A percentile compares a stretch with the other conserved stretches of the same genome.
Evolutionary conservation across 2,329 filamentous ascomycete genomes (phyloP).

Genomic region (Exophiala mesophila): DNA sequence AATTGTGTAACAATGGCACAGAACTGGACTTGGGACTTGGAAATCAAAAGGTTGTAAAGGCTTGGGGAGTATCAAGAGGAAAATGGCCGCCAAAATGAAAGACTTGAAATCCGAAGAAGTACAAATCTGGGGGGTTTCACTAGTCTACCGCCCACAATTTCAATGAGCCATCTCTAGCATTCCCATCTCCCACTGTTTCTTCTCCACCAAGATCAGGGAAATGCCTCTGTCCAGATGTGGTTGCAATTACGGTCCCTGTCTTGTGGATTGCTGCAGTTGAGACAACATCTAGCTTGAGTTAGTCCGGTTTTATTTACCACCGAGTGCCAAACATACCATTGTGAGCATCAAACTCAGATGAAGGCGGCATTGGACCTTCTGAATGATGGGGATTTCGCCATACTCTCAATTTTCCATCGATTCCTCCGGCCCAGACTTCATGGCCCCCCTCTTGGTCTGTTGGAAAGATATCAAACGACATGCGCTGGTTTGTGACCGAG

Average conservation of each 20-base stretch:
- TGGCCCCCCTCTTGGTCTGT: constrained; percentile 31
- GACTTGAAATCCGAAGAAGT: too few species aligned
- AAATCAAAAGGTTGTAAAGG: too few species aligned
- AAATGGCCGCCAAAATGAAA: too few species aligned
- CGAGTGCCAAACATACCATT: too few species aligned
- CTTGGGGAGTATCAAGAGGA: too few species aligned
- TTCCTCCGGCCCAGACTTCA: constrained; percentile 57
- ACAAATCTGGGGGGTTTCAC: too few species aligned
- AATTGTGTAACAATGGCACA: too few species aligned
- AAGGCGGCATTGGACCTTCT: constrained; percentile 39
- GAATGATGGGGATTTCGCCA: constrained; percentile 45
- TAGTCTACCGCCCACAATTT: too few species aligned
- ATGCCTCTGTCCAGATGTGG: constrained; percentile 44
- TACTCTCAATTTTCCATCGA: constrained; percentile 50
- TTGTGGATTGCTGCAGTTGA: constrained; percentile 45
- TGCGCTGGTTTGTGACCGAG: constrained; percentile 49
- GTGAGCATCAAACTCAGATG: constrained; percentile 42
- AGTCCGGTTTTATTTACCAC: too few species aligned
- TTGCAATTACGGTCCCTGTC: constrained; percentile 44
- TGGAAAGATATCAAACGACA: constrained; percentile 51
- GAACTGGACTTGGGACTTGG: too few species aligned
- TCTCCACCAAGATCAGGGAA: constrained; percentile 10
- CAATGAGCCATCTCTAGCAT: too few species aligned
- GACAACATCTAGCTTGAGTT: constrained; percentile 45
- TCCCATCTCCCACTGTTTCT: too few species aligned